Conservation (phyloP, 345 rosid genomes). For the Sonneratia caseolaris region DNA sequence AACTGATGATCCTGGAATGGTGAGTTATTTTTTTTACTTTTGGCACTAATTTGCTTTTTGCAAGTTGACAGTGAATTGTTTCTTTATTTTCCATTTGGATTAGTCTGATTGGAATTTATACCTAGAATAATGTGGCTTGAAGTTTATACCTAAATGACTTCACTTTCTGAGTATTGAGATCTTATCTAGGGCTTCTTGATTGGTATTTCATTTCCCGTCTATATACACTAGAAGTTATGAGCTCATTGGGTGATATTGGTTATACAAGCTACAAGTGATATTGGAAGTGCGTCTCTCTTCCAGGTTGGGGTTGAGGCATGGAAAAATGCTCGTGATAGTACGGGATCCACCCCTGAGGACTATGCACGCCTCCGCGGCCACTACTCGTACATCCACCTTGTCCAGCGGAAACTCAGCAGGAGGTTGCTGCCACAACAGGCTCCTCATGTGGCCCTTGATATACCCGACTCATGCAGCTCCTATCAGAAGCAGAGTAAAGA, state of each 20-base stretch:
- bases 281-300: conserved; percentile 2
- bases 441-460: conserved; percentile 37
- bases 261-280: background rate
- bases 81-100: too few species aligned
- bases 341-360: conserved; percentile 94
- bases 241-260: background rate
- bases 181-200: background rate
- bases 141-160: background rate
- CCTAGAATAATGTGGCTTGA: too few species aligned
- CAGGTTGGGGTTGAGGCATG: conserved; percentile 93
- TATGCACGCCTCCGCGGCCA: conserved; percentile 97
- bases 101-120: background rate
- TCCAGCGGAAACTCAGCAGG: conserved; percentile 69
- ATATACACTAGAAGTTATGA: background rate
- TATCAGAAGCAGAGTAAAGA: conserved; percentile 36
- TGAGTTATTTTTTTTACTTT: conserved; percentile 12
- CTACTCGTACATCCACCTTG: conserved; percentile 82
- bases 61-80: too few species aligned
- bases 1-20: conserved; percentile 84
- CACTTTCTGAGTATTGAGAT: background rate
- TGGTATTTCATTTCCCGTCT: background rate
- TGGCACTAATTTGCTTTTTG: too few species aligned
- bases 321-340: conserved; percentile 73
- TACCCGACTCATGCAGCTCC: conserved; percentile 14
- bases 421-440: conserved; percentile 45